A percentile compares a stretch with the other conserved stretches of the same genome.
Evolutionary conservation across 306 rosid genomes (phyloP).

Genomic region (Trifolium fragiferum): DNA sequence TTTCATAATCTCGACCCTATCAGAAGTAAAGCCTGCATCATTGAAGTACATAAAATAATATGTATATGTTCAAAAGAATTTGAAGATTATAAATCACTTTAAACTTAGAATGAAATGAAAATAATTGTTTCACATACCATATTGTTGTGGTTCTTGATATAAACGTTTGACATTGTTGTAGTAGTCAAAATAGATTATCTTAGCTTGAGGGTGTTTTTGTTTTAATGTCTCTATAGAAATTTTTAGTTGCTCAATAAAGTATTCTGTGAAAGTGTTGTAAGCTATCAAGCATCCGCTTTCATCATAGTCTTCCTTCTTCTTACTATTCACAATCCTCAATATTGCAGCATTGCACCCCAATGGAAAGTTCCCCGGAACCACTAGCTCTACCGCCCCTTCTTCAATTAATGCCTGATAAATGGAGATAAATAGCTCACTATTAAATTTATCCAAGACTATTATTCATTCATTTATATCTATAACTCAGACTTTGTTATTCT

Average conservation of each 20-base stretch:
- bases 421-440: background rate
- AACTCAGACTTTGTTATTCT: background rate
- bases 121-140: constrained; percentile 32
- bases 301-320: constrained; percentile 41
- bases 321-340: constrained; percentile 35
- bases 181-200: constrained; percentile 55
- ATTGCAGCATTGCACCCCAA: background rate
- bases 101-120: background rate
- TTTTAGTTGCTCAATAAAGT: constrained; percentile 47
- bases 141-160: constrained; percentile 39
- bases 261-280: constrained; percentile 44
- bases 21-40: constrained; percentile 41
- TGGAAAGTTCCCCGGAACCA: background rate
- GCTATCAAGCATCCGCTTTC: constrained; percentile 53
- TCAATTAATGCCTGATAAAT: background rate
- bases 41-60: background rate
- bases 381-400: background rate
- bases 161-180: constrained; percentile 43
- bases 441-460: background rate
- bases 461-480: background rate
- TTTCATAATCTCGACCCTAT: background rate
- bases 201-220: constrained; percentile 44
- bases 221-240: constrained; percentile 24
- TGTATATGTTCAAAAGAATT: background rate
- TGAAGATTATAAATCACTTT: background rate